Conservation (phyloP, 192 early-diverging fungal species). For the Rhizophlyctis rosea region DNA sequence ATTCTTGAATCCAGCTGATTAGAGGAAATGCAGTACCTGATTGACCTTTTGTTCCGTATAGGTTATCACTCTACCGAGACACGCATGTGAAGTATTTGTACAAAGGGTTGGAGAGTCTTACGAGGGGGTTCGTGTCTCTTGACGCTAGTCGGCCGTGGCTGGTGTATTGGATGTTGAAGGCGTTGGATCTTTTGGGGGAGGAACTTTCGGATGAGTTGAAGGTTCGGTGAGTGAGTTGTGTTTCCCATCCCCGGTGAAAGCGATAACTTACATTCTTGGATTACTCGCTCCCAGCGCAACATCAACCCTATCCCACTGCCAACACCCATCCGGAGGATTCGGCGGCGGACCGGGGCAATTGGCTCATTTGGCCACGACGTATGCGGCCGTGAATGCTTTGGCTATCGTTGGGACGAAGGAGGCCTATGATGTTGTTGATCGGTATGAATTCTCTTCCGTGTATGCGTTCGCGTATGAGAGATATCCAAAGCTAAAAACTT, state of each 20-base stretch:
- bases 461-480: too few relatives aligned
- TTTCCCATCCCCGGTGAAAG: slow-evolving; percentile 15
- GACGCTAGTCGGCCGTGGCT: slow-evolving; percentile 93
- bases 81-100: slow-evolving; percentile 59
- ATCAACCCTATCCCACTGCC: slow-evolving; percentile 61
- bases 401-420: slow-evolving; percentile 73
- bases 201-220: slow-evolving; percentile 47
- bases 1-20: slow-evolving; percentile 2
- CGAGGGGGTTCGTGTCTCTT: slow-evolving; percentile 55
- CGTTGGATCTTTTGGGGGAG: slow-evolving; percentile 71
- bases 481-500: too few relatives aligned
- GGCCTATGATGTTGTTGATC: slow-evolving; percentile 64
- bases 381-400: slow-evolving; percentile 80
- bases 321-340: slow-evolving; percentile 76
- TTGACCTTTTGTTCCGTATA: slow-evolving; percentile 3
- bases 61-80: slow-evolving; percentile 42
- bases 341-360: slow-evolving; percentile 83
- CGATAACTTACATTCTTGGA: too few relatives aligned
- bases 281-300: slow-evolving; percentile 49
- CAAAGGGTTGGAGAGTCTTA: slow-evolving; percentile 48
- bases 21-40: slow-evolving; percentile 7
- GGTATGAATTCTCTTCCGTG: slow-evolving; percentile 39
- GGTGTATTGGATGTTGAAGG: slow-evolving; percentile 84
- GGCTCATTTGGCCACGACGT: slow-evolving; percentile 84
- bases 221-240: slow-evolving; percentile 34